Evolutionary conservation across 768 basidiomycete species (phyloP).

Genomic region (Filobasidium floriforme): DNA sequence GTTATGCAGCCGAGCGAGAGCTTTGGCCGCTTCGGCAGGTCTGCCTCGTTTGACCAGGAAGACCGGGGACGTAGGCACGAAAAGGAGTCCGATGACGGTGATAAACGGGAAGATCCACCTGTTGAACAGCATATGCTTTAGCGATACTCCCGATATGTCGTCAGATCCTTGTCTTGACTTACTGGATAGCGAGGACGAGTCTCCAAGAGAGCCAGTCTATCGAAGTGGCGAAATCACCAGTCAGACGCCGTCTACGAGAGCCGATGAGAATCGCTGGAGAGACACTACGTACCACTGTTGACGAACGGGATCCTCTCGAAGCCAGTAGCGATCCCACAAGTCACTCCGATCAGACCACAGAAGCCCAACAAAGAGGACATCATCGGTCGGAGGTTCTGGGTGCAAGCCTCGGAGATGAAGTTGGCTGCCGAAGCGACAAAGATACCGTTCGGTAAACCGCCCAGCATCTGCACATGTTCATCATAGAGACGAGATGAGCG

Average conservation of each 20-base stretch:
- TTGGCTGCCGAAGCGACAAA: constrained; percentile 21
- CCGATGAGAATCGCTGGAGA: too few species aligned
- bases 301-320: constrained; percentile 20
- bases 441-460: constrained; percentile 21
- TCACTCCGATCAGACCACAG: constrained; percentile 16
- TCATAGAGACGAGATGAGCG: background rate
- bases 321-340: constrained; percentile 15
- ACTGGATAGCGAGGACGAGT: constrained; percentile 22
- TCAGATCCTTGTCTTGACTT: background rate
- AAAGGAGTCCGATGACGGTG: constrained; percentile 7
- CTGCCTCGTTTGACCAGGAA: constrained; percentile 20
- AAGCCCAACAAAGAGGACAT: constrained; percentile 16
- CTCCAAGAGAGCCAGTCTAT: constrained; percentile 24
- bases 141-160: too few species aligned
- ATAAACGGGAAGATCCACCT: constrained; percentile 13
- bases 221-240: background rate
- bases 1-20: constrained; percentile 12
- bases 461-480: too few species aligned
- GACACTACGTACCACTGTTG: constrained; percentile 14
- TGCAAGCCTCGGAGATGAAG: constrained; percentile 21
- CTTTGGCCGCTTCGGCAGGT: constrained; percentile 12
- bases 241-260: too few species aligned
- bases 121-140: background rate
- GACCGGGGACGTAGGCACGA: constrained; percentile 20
- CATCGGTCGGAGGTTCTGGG: constrained; percentile 15